A percentile compares a stretch with the other conserved stretches of the same genome.
Conservation (phyloP, 1,139 yeast species). For the Fermentozyma sake region DNA sequence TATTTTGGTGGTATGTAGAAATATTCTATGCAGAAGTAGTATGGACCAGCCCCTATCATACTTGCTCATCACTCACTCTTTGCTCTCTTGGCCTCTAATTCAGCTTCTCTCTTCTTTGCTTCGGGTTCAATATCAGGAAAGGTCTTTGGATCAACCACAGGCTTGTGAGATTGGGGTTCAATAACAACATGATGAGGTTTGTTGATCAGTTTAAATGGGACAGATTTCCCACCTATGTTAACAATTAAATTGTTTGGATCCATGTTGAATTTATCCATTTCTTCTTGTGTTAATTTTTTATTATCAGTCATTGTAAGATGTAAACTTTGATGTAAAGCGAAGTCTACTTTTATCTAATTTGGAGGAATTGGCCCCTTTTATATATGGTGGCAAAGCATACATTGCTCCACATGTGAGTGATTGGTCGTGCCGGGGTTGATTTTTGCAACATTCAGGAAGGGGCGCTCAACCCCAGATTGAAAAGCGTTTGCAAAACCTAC, state of each 20-base stretch:
- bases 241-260: conserved; percentile 20
- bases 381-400: no score
- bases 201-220: conserved; percentile 34
- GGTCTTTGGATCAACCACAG: conserved; percentile 12
- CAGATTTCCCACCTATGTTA: conserved; percentile 32
- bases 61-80: conserved; percentile 1
- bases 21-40: not conserved
- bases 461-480: no score
- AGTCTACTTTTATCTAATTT: no score
- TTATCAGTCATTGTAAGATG: conserved; percentile 1
- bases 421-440: no score
- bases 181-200: conserved; percentile 41
- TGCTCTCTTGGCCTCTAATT: conserved; percentile 6
- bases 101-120: conserved; percentile 14
- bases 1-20: not conserved
- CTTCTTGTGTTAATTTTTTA: conserved; percentile 11
- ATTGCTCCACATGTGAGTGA: no score
- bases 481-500: no score
- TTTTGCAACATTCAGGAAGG: no score
- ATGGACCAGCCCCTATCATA: not conserved
- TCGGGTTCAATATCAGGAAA: conserved; percentile 23
- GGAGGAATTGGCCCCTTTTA: no score
- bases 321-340: not conserved
- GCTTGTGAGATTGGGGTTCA: conserved; percentile 23
- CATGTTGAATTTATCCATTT: conserved; percentile 11